phyloP scores from a whole-genome alignment of 345 rosid species.

The Firmiana major region DNA sequence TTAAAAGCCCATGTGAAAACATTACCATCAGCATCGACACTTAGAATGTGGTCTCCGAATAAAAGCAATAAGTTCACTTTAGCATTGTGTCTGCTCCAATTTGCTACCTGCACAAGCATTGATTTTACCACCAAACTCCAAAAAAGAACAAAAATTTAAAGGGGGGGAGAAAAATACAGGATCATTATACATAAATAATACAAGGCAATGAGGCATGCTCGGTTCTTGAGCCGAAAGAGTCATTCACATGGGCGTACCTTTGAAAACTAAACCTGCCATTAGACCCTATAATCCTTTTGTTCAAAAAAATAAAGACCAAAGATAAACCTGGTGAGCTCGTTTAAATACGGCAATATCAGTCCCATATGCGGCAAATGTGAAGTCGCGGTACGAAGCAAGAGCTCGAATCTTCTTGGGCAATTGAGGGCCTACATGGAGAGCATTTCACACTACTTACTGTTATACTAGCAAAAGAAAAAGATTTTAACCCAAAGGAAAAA shows the following conservation, averaged over 20 bases:
- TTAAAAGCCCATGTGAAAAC: constrained; percentile 77
- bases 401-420: constrained; percentile 88
- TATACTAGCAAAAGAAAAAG: neutral
- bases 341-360: constrained; percentile 67
- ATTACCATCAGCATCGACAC: constrained; percentile 73
- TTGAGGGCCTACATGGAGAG: constrained; percentile 53
- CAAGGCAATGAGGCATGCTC: neutral
- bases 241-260: neutral
- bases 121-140: neutral
- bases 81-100: constrained; percentile 77
- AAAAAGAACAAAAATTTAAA: neutral
- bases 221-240: neutral
- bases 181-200: neutral
- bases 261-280: neutral
- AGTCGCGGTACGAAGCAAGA: constrained; percentile 77
- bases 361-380: constrained; percentile 80
- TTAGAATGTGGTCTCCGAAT: constrained; percentile 81
- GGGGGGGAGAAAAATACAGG: neutral
- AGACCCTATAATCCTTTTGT: neutral
- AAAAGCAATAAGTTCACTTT: constrained; percentile 68
- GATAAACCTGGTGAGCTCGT: constrained; percentile 76
- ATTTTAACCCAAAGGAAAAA: neutral
- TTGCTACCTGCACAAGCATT: constrained; percentile 55
- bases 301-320: neutral
- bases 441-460: neutral